Evolutionary conservation across 2,329 filamentous ascomycete genomes (phyloP).

Genomic region (Sarocladium brachiariae): DNA sequence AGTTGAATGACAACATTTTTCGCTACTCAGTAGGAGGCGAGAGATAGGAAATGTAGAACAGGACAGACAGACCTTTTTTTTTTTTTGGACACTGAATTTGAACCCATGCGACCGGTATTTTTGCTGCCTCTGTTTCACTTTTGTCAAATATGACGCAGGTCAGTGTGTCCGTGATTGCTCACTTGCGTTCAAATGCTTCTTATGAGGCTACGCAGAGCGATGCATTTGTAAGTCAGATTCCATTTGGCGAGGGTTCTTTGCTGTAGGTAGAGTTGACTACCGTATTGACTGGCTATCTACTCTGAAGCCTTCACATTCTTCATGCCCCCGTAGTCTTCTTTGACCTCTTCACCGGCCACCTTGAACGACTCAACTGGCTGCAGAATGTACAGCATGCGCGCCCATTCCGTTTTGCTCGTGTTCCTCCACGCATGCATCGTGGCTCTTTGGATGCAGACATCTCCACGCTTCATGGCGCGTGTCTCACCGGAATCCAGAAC

Average conservation of each 20-base stretch:
- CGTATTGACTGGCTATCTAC: constrained; percentile 7
- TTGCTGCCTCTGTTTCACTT: too few species aligned
- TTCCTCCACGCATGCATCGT: constrained; percentile 53
- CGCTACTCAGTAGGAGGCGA: not conserved
- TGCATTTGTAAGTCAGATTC: too few species aligned
- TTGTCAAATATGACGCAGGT: too few species aligned
- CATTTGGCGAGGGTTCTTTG: too few species aligned
- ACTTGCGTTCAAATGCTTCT: too few species aligned
- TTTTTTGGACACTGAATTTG: too few species aligned
- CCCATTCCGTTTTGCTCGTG: constrained; percentile 35
- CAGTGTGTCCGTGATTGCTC: too few species aligned
- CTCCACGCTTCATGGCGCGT: constrained; percentile 39
- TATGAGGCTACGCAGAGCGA: too few species aligned
- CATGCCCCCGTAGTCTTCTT: constrained; percentile 28
- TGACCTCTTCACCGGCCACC: constrained; percentile 16
- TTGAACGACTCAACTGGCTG: constrained; percentile 17
- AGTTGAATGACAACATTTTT: constrained; percentile 1
- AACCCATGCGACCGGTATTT: too few species aligned
- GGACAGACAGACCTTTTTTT: not conserved
- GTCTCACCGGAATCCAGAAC: constrained; percentile 43
- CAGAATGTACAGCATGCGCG: constrained; percentile 35
- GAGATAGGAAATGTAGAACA: not conserved
- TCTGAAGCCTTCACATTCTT: constrained; percentile 17
- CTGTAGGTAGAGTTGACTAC: too few species aligned
- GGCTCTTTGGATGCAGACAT: constrained; percentile 47